phyloP scores from a whole-genome alignment of 2,329 filamentous ascomycete genomes.

The Colletotrichum camelliae region DNA sequence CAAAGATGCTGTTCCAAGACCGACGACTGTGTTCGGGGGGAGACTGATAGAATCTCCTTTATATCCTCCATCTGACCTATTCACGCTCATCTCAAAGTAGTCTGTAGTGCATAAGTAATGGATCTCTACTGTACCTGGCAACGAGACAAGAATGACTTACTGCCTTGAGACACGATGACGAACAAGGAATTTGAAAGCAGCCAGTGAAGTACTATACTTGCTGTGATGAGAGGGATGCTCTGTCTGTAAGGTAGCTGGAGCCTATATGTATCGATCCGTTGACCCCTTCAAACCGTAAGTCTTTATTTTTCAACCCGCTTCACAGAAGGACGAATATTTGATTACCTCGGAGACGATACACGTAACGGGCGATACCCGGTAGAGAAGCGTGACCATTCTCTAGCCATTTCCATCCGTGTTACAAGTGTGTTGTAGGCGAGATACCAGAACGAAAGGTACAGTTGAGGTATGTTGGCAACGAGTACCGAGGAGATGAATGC shows the following conservation, averaged over 20 bases:
- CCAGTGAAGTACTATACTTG: neutral
- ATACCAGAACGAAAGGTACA: neutral
- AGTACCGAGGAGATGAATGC: neutral
- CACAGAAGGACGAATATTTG: neutral
- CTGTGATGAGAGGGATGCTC: neutral
- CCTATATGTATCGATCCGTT: neutral
- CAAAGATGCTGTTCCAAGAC: neutral
- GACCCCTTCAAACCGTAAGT: neutral
- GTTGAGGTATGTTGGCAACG: neutral
- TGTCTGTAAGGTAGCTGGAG: neutral
- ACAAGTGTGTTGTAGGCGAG: neutral
- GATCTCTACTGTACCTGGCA: neutral
- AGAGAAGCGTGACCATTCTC: neutral
- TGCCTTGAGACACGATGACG: neutral
- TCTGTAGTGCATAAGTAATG: neutral
- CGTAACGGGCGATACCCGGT: neutral
- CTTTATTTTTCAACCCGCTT: no score
- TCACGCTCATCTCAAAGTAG: neutral
- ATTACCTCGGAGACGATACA: neutral
- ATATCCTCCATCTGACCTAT: neutral
- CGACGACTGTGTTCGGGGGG: neutral
- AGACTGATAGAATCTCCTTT: neutral
- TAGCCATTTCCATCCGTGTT: neutral
- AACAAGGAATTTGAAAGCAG: neutral
- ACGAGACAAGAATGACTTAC: neutral